Evolutionary conservation across 202 grass and related monocot species (phyloP).

Genomic region (Carex arenaria): DNA sequence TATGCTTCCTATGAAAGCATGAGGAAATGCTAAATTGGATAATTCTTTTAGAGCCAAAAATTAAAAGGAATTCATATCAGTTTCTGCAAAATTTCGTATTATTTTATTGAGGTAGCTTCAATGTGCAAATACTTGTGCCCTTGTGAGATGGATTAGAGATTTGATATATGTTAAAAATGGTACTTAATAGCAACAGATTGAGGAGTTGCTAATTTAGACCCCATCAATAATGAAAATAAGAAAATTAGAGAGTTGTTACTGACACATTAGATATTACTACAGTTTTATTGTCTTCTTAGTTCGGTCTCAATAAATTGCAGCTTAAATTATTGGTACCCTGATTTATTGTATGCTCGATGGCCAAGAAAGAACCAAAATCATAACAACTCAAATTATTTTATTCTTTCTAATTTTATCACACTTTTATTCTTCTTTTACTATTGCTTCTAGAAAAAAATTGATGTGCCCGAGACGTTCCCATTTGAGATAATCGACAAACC

Average conservation of each 20-base stretch:
- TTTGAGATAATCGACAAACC: conserved; percentile 80
- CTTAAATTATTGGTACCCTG: neutral
- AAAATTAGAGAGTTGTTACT: neutral
- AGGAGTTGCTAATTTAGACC: neutral
- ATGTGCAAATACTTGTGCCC: neutral
- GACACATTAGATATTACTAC: neutral
- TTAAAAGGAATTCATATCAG: neutral
- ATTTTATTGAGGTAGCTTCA: neutral
- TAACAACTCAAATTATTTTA: neutral
- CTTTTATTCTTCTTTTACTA: neutral
- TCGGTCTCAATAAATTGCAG: neutral
- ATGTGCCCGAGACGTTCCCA: conserved; percentile 60
- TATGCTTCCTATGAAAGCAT: neutral
- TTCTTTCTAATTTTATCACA: neutral
- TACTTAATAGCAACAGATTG: neutral
- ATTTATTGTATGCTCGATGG: neutral
- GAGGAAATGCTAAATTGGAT: neutral
- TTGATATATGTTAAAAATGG: neutral
- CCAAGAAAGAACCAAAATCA: neutral
- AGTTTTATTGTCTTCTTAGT: neutral
- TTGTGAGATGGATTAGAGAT: neutral
- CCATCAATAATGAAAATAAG: neutral
- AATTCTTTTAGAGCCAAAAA: neutral
- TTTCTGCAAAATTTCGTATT: neutral
- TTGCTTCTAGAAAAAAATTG: conserved; percentile 53